A percentile compares a stretch with the other conserved stretches of the same genome.
phyloP scores from a whole-genome alignment of 805 yeast genomes.

The Nakazawaea laoshanensis region DNA sequence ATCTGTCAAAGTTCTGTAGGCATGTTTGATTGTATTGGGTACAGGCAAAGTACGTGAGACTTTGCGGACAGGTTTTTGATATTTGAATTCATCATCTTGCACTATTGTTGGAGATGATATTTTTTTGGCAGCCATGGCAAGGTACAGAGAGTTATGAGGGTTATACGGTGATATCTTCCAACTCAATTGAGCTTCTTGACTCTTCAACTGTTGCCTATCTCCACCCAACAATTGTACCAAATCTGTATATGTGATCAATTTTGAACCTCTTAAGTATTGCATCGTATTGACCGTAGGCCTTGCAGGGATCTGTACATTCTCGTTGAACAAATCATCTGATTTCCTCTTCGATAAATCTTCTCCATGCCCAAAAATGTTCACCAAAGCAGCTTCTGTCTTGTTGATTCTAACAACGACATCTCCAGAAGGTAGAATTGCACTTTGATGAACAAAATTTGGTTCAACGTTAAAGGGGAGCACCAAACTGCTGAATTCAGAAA shows the following conservation, averaged over 20 bases:
- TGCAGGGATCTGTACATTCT: conserved; percentile 57
- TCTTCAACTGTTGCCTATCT: conserved; percentile 52
- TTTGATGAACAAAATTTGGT: conserved; percentile 29
- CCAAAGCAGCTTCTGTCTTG: conserved; percentile 42
- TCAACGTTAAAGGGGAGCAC: conserved; percentile 34
- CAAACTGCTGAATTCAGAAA: conserved; percentile 47
- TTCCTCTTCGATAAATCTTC: conserved; percentile 16
- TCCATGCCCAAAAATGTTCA: conserved; percentile 41
- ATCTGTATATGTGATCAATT: conserved; percentile 51
- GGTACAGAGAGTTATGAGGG: conserved; percentile 18
- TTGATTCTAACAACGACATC: conserved; percentile 50
- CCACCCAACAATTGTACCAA: conserved; percentile 68
- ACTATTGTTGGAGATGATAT: neutral
- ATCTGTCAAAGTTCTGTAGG: conserved; percentile 38
- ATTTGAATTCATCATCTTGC: conserved; percentile 20
- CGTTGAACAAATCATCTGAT: conserved; percentile 61
- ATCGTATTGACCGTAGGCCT: conserved; percentile 75
- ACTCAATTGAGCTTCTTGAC: conserved; percentile 52
- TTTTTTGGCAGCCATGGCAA: conserved; percentile 5
- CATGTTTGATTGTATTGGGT: conserved; percentile 14
- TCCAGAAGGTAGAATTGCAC: conserved; percentile 35
- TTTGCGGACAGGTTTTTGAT: conserved; percentile 38
- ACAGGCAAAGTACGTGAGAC: conserved; percentile 1
- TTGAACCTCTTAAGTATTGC: conserved; percentile 81
- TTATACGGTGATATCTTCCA: conserved; percentile 32